These are phyloP conservation scores for Rhizopogon rudus DNA, from an alignment of 768 basidiomycete species.

Conservation along the genomic window DNA sequence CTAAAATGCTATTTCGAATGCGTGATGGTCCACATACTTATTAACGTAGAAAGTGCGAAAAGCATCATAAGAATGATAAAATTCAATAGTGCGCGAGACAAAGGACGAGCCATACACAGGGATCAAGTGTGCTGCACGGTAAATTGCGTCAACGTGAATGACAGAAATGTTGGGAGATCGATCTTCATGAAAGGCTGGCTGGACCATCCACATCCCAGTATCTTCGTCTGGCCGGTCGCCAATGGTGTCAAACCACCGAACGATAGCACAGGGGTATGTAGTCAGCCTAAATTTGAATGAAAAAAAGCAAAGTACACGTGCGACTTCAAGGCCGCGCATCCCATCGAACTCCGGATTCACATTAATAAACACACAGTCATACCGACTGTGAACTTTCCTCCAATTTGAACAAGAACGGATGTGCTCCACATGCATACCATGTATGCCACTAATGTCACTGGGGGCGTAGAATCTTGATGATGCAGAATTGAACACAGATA, in stretches of 20 bases:
- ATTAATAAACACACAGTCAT: conserved; percentile 7
- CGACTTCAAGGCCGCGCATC: conserved; percentile 1
- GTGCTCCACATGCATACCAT: too few relatives aligned
- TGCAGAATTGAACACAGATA: too few relatives aligned
- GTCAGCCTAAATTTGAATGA: background rate
- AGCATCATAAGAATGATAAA: conserved; percentile 1
- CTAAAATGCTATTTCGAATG: too few relatives aligned
- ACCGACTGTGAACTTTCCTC: too few relatives aligned
- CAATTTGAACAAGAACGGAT: too few relatives aligned
- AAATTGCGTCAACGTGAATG: conserved; percentile 5
- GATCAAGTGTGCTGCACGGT: conserved; percentile 3
- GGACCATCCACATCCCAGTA: conserved; percentile 10
- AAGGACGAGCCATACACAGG: background rate
- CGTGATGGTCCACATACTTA: conserved; percentile 20
- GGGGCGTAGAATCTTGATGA: too few relatives aligned
- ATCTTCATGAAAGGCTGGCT: background rate
- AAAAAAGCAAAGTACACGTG: conserved; percentile 1
- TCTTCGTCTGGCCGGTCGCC: background rate
- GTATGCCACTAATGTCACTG: too few relatives aligned
- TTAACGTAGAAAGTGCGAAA: conserved; percentile 4
- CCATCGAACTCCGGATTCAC: background rate
- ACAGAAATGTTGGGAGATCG: background rate
- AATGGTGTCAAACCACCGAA: conserved; percentile 2
- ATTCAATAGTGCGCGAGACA: background rate
- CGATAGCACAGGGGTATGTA: background rate